These are phyloP conservation scores for Sesbania bispinosa DNA, from an alignment of 306 rosid genomes.

Conservation along the genomic window DNA sequence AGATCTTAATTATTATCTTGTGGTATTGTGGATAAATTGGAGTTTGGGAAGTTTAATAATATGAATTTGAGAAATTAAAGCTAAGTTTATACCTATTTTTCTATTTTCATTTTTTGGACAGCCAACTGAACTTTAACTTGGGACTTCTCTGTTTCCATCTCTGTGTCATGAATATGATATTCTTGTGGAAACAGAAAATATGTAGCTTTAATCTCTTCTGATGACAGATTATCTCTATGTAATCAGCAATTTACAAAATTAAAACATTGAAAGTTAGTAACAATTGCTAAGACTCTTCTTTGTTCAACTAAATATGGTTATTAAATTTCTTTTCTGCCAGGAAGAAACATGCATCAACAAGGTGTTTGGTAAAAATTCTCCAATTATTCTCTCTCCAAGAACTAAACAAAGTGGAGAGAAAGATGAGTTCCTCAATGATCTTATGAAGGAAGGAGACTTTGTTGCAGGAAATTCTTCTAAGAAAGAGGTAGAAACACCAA, in stretches of 20 bases:
- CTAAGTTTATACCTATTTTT: not conserved
- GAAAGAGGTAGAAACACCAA: constrained; percentile 44
- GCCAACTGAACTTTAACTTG: too few relatives aligned
- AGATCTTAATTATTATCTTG: not conserved
- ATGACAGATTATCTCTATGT: not conserved
- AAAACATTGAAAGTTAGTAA: not conserved
- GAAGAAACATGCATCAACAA: constrained; percentile 49
- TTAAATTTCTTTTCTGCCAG: constrained; percentile 29
- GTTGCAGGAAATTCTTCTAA: constrained; percentile 38
- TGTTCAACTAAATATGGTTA: not conserved
- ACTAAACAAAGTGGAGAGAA: constrained; percentile 37
- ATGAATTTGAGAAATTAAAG: not conserved
- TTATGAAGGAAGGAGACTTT: constrained; percentile 47
- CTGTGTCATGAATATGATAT: not conserved
- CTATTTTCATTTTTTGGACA: not conserved
- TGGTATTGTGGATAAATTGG: not conserved
- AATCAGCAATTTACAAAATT: not conserved
- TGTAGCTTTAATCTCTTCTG: not conserved
- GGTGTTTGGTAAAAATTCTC: constrained; percentile 34
- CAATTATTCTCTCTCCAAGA: constrained; percentile 36
- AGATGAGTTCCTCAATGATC: constrained; percentile 52
- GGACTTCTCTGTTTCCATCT: constrained; percentile 2
- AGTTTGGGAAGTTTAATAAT: constrained; percentile 33
- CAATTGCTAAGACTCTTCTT: not conserved
- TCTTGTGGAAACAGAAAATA: not conserved